phyloP scores from a whole-genome alignment of 805 yeast species.

The Metschnikowia reukaufii region DNA sequence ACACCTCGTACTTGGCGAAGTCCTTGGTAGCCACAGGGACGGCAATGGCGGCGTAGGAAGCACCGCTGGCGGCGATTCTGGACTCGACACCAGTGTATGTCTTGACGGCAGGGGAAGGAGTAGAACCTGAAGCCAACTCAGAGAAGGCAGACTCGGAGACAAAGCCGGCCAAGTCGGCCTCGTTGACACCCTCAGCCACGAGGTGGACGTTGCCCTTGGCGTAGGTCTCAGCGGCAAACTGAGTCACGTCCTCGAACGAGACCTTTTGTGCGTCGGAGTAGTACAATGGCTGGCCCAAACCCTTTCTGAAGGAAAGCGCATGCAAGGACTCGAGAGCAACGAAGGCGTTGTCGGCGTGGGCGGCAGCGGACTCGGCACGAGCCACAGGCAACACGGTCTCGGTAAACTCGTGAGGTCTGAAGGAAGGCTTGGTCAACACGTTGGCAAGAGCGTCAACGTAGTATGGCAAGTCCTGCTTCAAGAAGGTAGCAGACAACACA shows the following conservation, averaged over 20 bases:
- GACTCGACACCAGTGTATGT: constrained; percentile 61
- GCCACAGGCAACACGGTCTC: constrained; percentile 86
- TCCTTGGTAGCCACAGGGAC: constrained; percentile 68
- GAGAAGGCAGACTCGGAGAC: constrained; percentile 65
- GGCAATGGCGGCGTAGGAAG: constrained; percentile 76
- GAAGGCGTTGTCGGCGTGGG: constrained; percentile 50
- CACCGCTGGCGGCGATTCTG: constrained; percentile 63
- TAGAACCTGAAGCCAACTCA: constrained; percentile 60
- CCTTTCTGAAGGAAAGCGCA: constrained; percentile 78
- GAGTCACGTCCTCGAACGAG: constrained; percentile 63
- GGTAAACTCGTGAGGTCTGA: constrained; percentile 76
- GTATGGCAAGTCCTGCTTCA: constrained; percentile 87
- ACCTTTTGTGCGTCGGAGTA: constrained; percentile 62
- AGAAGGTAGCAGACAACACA: constrained; percentile 75
- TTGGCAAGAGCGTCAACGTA: constrained; percentile 83
- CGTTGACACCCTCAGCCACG: constrained; percentile 70
- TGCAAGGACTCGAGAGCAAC: constrained; percentile 78
- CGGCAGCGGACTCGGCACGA: constrained; percentile 56
- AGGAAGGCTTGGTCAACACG: constrained; percentile 66
- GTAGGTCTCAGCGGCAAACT: constrained; percentile 67
- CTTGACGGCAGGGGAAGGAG: constrained; percentile 39
- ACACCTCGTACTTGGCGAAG: constrained; percentile 65
- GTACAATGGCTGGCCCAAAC: constrained; percentile 80
- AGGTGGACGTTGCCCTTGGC: constrained; percentile 69
- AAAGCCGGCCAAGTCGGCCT: constrained; percentile 66